Percentiles rank a stretch among this genome's conserved stretches.
These are phyloP conservation scores for Fraxinus floribunda DNA, from an alignment of 305 asterid genomes.

Conservation along the genomic window DNA sequence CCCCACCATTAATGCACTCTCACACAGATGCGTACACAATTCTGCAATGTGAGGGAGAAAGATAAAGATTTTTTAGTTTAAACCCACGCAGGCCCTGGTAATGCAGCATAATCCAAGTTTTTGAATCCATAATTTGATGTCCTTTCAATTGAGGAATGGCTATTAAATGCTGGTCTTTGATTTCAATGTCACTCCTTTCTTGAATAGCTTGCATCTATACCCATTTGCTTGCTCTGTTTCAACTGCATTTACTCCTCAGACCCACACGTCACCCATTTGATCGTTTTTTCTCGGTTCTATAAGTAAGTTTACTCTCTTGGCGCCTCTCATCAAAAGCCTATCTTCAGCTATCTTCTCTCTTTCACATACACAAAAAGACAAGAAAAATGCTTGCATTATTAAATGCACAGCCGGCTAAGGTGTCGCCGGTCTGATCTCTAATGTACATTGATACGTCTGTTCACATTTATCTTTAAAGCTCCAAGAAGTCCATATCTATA, in stretches of 20 bases:
- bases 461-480: constrained; percentile 37
- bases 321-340: constrained; percentile 17
- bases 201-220: neutral
- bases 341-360: neutral
- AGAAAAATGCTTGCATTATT: constrained; percentile 14
- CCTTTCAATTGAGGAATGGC: neutral
- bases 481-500: constrained; percentile 6
- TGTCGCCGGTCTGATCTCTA: constrained; percentile 34
- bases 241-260: constrained; percentile 39
- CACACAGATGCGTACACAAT: neutral
- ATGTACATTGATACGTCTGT: constrained; percentile 51
- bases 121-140: neutral
- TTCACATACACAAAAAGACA: neutral
- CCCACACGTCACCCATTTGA: constrained; percentile 14
- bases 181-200: constrained; percentile 9
- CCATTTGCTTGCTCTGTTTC: constrained; percentile 21
- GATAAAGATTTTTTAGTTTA: neutral
- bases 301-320: constrained; percentile 19
- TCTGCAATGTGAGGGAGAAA: neutral
- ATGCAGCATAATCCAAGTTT: neutral
- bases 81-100: neutral
- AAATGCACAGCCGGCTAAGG: constrained; percentile 48
- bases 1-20: constrained; percentile 30
- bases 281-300: constrained; percentile 9
- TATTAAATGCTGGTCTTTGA: constrained; percentile 2